Percentiles rank a stretch among this genome's conserved stretches.
Evolutionary conservation across 805 yeast genomes (phyloP).

Genomic region (Starmera caribaea): DNA sequence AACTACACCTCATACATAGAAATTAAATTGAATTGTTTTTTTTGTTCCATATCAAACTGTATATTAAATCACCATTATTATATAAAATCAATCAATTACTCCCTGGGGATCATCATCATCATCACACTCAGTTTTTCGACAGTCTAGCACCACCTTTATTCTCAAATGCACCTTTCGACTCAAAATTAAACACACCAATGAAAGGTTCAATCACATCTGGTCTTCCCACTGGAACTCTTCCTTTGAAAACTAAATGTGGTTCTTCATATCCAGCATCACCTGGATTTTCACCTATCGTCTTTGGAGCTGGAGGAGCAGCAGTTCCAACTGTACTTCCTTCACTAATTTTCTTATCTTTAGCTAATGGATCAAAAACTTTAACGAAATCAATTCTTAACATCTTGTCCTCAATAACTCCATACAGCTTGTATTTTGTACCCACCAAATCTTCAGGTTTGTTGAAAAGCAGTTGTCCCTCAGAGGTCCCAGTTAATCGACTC

Average conservation of each 20-base stretch:
- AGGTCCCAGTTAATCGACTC: conserved; percentile 45
- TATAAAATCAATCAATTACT: no score
- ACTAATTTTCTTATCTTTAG: conserved; percentile 1
- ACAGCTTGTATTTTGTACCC: conserved; percentile 38
- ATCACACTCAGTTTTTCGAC: no score
- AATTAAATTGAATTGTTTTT: no score
- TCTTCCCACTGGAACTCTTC: conserved; percentile 42
- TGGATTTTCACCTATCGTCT: conserved; percentile 19
- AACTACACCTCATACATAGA: background rate
- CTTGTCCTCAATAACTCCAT: conserved; percentile 37
- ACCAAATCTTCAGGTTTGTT: conserved; percentile 36
- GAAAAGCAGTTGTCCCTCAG: conserved; percentile 38
- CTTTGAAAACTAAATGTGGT: conserved; percentile 41
- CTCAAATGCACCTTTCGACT: conserved; percentile 7
- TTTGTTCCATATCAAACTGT: no score
- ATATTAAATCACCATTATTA: no score
- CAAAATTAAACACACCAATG: conserved; percentile 46
- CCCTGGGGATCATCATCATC: no score
- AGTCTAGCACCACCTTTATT: no score
- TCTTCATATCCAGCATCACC: conserved; percentile 28
- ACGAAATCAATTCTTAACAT: conserved; percentile 41
- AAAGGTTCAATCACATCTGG: conserved; percentile 44
- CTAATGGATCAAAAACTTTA: conserved; percentile 26
- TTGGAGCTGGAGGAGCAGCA: conserved; percentile 2
- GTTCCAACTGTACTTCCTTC: background rate